Conservation (phyloP, 2,329 filamentous ascomycete species). For the Stagonosporopsis chrysanthemi region DNA sequence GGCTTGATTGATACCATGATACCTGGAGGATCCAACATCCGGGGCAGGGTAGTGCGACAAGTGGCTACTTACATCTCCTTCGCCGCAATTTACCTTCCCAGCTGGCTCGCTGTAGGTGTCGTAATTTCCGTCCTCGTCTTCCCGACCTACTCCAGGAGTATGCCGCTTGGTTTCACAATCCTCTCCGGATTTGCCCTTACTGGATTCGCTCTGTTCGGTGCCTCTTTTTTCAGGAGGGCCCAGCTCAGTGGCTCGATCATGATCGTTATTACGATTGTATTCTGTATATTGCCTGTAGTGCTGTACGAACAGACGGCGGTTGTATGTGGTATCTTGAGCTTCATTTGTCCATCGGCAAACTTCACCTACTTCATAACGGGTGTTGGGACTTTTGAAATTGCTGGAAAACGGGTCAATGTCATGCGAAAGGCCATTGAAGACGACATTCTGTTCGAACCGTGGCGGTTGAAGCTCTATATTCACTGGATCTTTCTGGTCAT, state of each 20-base stretch:
- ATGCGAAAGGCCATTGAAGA: conserved; percentile 12
- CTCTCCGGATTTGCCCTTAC: conserved; percentile 33
- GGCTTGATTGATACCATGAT: conserved; percentile 39
- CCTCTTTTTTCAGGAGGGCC: conserved; percentile 37
- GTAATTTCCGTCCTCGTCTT: conserved; percentile 30
- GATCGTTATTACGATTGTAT: conserved; percentile 29
- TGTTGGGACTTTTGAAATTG: conserved; percentile 28
- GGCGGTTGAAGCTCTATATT: conserved; percentile 29
- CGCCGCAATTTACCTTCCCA: conserved; percentile 36
- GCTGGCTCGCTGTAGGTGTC: conserved; percentile 34
- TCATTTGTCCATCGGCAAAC: conserved; percentile 33
- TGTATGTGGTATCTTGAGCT: conserved; percentile 24
- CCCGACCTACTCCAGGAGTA: conserved; percentile 23
- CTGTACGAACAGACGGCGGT: conserved; percentile 23
- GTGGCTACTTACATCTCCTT: conserved; percentile 35
- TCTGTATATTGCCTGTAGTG: conserved; percentile 31
- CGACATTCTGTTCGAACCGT: not conserved
- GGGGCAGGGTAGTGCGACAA: conserved; percentile 29
- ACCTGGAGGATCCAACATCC: conserved; percentile 28
- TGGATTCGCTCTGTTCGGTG: conserved; percentile 34
- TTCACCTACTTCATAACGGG: conserved; percentile 38
- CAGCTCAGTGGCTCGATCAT: conserved; percentile 37
- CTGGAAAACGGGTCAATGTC: conserved; percentile 23
- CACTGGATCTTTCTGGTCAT: conserved; percentile 32
- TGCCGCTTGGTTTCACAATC: conserved; percentile 32